Evolutionary conservation across 129 eudicot species (phyloP), one percentile per base, ranked within the genome.

Genomic region (Centaurea solstitialis): DNA sequence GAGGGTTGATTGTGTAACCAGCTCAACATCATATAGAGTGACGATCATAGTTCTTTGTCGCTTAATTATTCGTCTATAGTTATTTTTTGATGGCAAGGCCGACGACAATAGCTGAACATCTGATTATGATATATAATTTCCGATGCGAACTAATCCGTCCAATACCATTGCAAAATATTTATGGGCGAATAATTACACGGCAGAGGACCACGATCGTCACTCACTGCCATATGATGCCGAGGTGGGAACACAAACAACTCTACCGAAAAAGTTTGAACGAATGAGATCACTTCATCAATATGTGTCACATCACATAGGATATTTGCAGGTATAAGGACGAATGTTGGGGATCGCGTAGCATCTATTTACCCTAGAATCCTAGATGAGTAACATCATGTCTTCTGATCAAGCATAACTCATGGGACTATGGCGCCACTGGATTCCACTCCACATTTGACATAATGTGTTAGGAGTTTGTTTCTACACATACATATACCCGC

Each of bases 261-360:
- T 88, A 82, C 22, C 89, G 89, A 82, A 83, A 86, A 9, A 83
- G 74, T 80, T 88, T 97, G 2, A 59, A 81, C 76, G 97, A 97
- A 0, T 92, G 94, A 96, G 93, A 94, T 80, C 97, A 90, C 73
- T 92, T 94, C 82, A 72, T 94, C 47, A 83, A 85, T 6, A 87
- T 94, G 92, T 97, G 98, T 1, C 78, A 97, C 53, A 94, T 94
- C 80, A 84, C 98, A 68, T 94, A 97, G 98, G 97, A 92, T 80
- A 92, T 94, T 39, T 90, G 97, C 6, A 86, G 98, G 23, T 80
- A 89, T 0, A 88, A 86, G 9, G 87, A 87, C 6, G 13, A 24
- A 3, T 94, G 86, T 28, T 94, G 98, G 97, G 98, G 98, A 0
- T 90, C 94, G 0, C 68, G 88, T 33, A 89, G 97, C 66, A 89